Evolutionary conservation across 192 early-diverging fungal species (phyloP).

Genomic region (Powellomyces hirtus): DNA sequence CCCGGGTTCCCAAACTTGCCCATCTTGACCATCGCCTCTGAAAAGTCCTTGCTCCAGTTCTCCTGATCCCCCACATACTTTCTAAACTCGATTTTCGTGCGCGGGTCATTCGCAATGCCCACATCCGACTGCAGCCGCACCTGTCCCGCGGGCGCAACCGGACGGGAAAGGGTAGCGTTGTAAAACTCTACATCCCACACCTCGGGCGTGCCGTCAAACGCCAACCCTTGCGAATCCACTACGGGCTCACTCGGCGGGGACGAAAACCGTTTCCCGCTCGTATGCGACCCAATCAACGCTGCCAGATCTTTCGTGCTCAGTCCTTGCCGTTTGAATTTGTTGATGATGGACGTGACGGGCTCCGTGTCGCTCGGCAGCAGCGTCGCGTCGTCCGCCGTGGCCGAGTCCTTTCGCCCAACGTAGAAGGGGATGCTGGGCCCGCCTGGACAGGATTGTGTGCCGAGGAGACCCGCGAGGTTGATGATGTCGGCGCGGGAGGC

Average conservation of each 20-base stretch:
- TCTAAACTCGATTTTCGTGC: background rate
- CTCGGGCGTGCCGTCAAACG: conserved; percentile 2
- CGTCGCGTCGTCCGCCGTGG: background rate
- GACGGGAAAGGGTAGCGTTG: background rate
- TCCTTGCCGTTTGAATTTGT: background rate
- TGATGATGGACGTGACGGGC: background rate
- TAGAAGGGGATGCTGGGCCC: conserved; percentile 4
- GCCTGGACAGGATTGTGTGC: background rate
- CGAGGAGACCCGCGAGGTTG: conserved; percentile 1
- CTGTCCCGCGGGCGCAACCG: background rate
- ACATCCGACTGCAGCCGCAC: background rate
- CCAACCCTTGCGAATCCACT: background rate
- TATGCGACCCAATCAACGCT: conserved; percentile 4
- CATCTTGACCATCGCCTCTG: conserved; percentile 6
- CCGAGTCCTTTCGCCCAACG: conserved; percentile 2
- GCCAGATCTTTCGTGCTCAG: background rate
- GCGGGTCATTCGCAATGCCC: background rate
- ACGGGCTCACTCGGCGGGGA: background rate
- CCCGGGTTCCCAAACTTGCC: background rate
- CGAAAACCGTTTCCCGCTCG: background rate
- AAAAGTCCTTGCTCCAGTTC: background rate
- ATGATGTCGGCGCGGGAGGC: conserved; percentile 9
- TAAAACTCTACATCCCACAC: background rate
- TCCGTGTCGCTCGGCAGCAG: conserved; percentile 1
- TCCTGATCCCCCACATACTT: background rate